Conservation (phyloP, 768 basidiomycete genomes). For the Boletus tylopilopsis region DNA sequence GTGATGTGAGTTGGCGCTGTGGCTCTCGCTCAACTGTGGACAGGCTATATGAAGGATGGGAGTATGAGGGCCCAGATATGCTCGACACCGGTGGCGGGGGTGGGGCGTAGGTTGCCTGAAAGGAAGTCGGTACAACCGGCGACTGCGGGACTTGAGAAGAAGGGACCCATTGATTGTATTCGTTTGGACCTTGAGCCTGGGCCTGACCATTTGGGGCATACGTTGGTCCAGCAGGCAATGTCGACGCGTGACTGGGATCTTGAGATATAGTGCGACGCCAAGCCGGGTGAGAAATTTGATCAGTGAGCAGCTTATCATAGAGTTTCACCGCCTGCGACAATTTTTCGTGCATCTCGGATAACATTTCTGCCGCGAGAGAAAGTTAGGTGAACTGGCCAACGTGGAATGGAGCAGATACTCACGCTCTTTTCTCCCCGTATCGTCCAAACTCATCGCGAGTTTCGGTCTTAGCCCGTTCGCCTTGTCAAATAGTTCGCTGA, state of each 20-base stretch:
- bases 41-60: conserved; percentile 11
- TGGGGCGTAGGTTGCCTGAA: conserved; percentile 28
- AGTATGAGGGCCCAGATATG: conserved; percentile 12
- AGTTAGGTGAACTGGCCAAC: not conserved
- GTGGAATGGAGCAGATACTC: conserved; percentile 26
- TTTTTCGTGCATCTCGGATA: conserved; percentile 94
- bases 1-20: conserved; percentile 12
- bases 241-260: conserved; percentile 17
- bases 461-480: conserved; percentile 78
- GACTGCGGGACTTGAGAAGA: conserved; percentile 26
- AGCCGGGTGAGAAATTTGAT: conserved; percentile 71
- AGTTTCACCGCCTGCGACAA: conserved; percentile 87
- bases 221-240: conserved; percentile 26
- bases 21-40: conserved; percentile 10
- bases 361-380: conserved; percentile 51
- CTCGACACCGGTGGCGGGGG: conserved; percentile 19
- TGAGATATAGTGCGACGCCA: conserved; percentile 43
- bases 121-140: conserved; percentile 25
- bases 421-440: conserved; percentile 85
- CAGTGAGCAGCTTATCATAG: conserved; percentile 84
- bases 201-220: conserved; percentile 31
- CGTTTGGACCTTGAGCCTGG: conserved; percentile 21
- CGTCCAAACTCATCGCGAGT: conserved; percentile 78
- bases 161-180: conserved; percentile 33
- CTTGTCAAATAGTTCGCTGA: conserved; percentile 80